Evolutionary conservation across 306 rosid genomes (phyloP).

Genomic region (Fragaria iinumae): DNA sequence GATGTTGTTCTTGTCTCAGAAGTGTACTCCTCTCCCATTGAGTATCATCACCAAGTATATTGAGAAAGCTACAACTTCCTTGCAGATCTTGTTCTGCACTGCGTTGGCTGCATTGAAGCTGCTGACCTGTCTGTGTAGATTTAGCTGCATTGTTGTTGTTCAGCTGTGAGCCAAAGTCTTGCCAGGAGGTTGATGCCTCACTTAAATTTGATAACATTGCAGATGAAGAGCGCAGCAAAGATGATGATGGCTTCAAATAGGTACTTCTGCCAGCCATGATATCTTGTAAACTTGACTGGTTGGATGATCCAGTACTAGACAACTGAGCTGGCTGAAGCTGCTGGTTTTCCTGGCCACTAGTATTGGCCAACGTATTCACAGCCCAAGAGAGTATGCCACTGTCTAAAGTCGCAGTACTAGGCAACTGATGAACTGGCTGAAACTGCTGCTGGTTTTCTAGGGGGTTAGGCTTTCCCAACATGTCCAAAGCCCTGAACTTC

Average conservation of each 20-base stretch:
- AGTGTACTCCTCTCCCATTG: not conserved
- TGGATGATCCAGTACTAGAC: not conserved
- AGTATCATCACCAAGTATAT: not conserved
- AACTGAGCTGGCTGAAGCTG: slow-evolving; percentile 5
- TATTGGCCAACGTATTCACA: not conserved
- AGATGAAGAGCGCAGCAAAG: slow-evolving; percentile 5
- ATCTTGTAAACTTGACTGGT: slow-evolving; percentile 17
- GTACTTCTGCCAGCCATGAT: slow-evolving; percentile 14
- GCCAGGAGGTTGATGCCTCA: slow-evolving; percentile 4
- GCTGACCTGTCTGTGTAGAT: slow-evolving; percentile 11
- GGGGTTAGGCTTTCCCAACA: slow-evolving; percentile 18
- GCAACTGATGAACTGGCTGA: slow-evolving; percentile 12
- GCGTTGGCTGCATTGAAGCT: not conserved
- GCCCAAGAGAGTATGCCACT: not conserved
- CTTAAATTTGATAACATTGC: slow-evolving; percentile 1
- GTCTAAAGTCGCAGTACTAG: slow-evolving; percentile 1
- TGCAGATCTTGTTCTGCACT: not conserved
- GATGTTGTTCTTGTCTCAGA: not conserved
- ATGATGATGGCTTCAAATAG: slow-evolving; percentile 5
- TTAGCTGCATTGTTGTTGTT: slow-evolving; percentile 4
- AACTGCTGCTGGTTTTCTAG: slow-evolving; percentile 10
- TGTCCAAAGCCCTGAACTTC: slow-evolving; percentile 24
- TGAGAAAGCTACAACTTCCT: slow-evolving; percentile 3
- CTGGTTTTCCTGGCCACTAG: not conserved
- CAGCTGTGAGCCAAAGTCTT: slow-evolving; percentile 4